Evolutionary conservation across 495 filamentous ascomycete species (phyloP).

Genomic region (Oidiodendron maius): DNA sequence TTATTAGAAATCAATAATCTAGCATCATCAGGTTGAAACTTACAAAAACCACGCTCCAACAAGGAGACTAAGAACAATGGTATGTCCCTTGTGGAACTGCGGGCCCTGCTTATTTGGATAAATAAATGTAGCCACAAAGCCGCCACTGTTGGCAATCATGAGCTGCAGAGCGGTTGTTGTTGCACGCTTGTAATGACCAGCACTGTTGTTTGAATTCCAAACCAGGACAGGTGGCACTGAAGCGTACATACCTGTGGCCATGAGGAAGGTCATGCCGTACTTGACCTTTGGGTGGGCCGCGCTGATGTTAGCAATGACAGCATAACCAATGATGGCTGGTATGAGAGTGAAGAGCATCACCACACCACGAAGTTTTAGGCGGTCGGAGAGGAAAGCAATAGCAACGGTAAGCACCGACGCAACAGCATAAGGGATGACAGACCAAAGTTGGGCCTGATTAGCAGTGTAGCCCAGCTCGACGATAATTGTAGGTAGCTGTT

Average conservation of each 20-base stretch:
- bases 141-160: slow-evolving; percentile 70
- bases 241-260: slow-evolving; percentile 68
- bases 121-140: slow-evolving; percentile 63
- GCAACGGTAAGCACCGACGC: slow-evolving; percentile 50
- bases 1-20: not conserved
- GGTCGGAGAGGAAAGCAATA: slow-evolving; percentile 50
- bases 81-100: slow-evolving; percentile 53
- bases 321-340: slow-evolving; percentile 58
- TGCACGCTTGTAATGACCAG: slow-evolving; percentile 71
- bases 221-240: slow-evolving; percentile 68
- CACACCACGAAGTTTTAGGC: slow-evolving; percentile 38
- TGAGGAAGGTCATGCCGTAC: slow-evolving; percentile 72
- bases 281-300: slow-evolving; percentile 53
- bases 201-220: slow-evolving; percentile 82
- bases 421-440: slow-evolving; percentile 62
- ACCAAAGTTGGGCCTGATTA: slow-evolving; percentile 61
- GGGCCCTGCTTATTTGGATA: slow-evolving; percentile 56
- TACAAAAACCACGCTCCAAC: slow-evolving; percentile 61
- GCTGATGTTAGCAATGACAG: slow-evolving; percentile 54
- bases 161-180: slow-evolving; percentile 82
- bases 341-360: slow-evolving; percentile 52
- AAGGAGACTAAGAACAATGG: slow-evolving; percentile 49
- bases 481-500: slow-evolving; percentile 58
- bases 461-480: slow-evolving; percentile 57
- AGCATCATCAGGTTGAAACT: slow-evolving; percentile 23